A percentile compares a stretch with the other conserved stretches of the same genome.
phyloP scores from a whole-genome alignment of 805 yeast species.

The Priceomyces haplophilus region DNA sequence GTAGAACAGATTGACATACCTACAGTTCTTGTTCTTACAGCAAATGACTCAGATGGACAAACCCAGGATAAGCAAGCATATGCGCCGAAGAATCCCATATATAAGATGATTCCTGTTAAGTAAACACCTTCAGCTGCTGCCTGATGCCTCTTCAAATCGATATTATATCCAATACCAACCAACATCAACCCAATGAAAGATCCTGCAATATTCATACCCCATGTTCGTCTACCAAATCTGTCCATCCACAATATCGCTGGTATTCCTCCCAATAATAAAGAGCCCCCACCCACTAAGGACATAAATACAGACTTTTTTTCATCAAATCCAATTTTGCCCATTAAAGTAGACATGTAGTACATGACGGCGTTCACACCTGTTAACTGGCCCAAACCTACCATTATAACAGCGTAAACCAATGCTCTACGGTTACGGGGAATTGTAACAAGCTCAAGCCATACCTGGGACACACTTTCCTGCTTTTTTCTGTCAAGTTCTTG shows the following conservation, averaged over 20 bases:
- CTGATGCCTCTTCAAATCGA: conserved; percentile 34
- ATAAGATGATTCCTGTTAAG: conserved; percentile 59
- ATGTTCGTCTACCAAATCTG: conserved; percentile 52
- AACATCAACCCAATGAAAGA: conserved; percentile 59
- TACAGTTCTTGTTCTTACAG: conserved; percentile 54
- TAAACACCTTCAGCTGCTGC: conserved; percentile 57
- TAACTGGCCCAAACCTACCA: conserved; percentile 61
- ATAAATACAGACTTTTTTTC: conserved; percentile 53
- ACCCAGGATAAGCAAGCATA: conserved; percentile 70
- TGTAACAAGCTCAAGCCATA: conserved; percentile 50
- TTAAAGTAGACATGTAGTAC: conserved; percentile 61
- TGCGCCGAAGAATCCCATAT: conserved; percentile 65
- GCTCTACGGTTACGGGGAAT: conserved; percentile 62
- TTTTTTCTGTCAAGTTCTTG: conserved; percentile 42
- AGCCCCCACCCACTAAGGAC: conserved; percentile 70
- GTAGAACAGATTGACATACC: conserved; percentile 64
- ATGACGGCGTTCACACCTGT: conserved; percentile 67
- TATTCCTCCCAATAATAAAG: conserved; percentile 59
- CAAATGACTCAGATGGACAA: conserved; percentile 62
- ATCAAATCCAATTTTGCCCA: conserved; percentile 53
- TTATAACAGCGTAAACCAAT: conserved; percentile 51
- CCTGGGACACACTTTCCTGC: conserved; percentile 34
- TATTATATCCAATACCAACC: conserved; percentile 56
- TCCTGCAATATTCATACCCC: conserved; percentile 58
- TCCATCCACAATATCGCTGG: conserved; percentile 63